Evolutionary conservation across 2,329 filamentous ascomycete genomes (phyloP).

Genomic region (Xenosphaeropsis pyriputrescens): DNA sequence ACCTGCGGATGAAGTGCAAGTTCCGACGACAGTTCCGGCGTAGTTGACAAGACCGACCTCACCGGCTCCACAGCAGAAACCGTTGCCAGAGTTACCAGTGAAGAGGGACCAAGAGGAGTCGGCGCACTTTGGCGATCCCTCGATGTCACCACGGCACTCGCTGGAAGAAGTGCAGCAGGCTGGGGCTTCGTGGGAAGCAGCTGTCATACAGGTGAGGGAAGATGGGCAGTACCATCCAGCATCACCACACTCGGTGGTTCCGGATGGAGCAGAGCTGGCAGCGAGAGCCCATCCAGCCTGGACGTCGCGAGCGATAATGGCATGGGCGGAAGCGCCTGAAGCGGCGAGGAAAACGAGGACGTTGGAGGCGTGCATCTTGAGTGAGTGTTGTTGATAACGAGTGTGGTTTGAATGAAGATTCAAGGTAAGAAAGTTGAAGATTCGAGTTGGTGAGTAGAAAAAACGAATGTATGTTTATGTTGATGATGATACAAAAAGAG

Average conservation of each 20-base stretch:
- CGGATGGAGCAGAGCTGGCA: neutral
- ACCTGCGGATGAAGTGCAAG: neutral
- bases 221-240: constrained; percentile 1
- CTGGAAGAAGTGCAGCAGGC: constrained; percentile 1
- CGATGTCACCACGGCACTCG: constrained; percentile 1
- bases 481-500: too few relatives aligned
- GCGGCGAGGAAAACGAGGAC: too few relatives aligned
- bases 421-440: too few relatives aligned
- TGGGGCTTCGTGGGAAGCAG: neutral
- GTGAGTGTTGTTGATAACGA: too few relatives aligned
- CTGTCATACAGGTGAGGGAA: neutral
- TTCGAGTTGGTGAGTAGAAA: too few relatives aligned
- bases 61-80: neutral
- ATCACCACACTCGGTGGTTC: neutral
- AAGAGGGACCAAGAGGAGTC: neutral
- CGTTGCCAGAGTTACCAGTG: neutral
- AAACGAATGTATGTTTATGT: too few relatives aligned
- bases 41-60: neutral
- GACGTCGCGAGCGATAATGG: too few relatives aligned
- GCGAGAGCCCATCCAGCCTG: neutral
- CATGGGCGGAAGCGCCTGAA: too few relatives aligned
- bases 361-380: too few relatives aligned
- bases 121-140: constrained; percentile 1
- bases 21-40: neutral
- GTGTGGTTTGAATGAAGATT: too few relatives aligned